Evolutionary conservation across 2,329 filamentous ascomycete species (phyloP).

Genomic region (Cladosporium sp.): DNA sequence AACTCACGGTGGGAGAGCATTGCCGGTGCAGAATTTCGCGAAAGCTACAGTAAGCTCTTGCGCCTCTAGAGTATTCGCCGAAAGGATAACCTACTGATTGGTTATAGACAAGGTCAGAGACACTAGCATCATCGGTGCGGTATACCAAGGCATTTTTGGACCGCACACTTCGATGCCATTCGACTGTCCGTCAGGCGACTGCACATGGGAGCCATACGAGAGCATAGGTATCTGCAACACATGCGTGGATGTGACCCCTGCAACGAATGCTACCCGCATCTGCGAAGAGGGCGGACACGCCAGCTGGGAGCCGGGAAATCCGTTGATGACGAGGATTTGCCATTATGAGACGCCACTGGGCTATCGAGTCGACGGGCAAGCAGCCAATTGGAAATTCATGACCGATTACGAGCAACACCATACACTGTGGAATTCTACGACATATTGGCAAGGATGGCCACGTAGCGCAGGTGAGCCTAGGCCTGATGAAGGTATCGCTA

Average conservation of each 20-base stretch:
- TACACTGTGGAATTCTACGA: constrained; percentile 4
- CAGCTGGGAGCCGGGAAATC: background rate
- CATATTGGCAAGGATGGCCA: background rate
- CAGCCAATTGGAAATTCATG: background rate
- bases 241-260: background rate
- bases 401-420: background rate
- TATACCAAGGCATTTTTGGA: background rate
- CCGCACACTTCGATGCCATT: background rate
- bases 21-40: background rate
- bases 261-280: background rate
- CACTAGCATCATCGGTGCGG: background rate
- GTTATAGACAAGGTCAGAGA: background rate
- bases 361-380: background rate
- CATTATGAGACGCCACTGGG: background rate
- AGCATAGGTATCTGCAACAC: constrained; percentile 1
- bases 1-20: background rate
- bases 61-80: background rate
- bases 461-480: background rate
- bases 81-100: background rate
- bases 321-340: background rate
- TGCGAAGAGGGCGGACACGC: background rate
- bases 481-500: background rate
- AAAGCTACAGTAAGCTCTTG: background rate
- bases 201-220: background rate
- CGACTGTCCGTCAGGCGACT: background rate